phyloP scores from a whole-genome alignment of 306 rosid genomes.

The Calophaca sinica region DNA sequence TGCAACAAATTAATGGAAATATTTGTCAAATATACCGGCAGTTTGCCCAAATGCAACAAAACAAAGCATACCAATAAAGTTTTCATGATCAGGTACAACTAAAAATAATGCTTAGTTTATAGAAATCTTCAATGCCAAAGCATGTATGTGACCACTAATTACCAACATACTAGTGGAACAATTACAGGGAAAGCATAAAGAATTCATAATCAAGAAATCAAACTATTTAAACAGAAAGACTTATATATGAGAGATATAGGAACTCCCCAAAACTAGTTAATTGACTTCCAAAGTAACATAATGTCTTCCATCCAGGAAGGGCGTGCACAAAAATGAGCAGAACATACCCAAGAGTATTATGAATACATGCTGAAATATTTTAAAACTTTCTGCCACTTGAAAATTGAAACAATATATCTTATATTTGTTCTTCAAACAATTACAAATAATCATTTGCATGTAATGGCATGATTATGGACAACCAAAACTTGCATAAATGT shows the following conservation, averaged over 20 bases:
- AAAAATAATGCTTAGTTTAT: not conserved
- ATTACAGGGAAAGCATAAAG: slow-evolving; percentile 19
- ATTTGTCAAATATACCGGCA: slow-evolving; percentile 13
- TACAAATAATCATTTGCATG: slow-evolving; percentile 20
- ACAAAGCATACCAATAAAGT: not conserved
- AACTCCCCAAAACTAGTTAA: slow-evolving; percentile 19
- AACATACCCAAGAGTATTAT: slow-evolving; percentile 9
- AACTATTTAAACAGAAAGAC: slow-evolving; percentile 31
- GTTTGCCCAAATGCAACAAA: slow-evolving; percentile 31
- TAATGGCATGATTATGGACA: slow-evolving; percentile 26
- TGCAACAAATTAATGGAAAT: slow-evolving; percentile 4
- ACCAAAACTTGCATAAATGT: slow-evolving; percentile 25
- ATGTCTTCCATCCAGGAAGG: slow-evolving; percentile 10
- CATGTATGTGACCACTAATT: not conserved
- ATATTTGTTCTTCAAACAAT: no score
- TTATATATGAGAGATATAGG: slow-evolving; percentile 24
- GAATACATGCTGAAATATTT: slow-evolving; percentile 25
- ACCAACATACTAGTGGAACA: slow-evolving; percentile 33
- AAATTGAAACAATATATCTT: no score
- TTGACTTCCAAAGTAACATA: slow-evolving; percentile 20
- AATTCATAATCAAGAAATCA: slow-evolving; percentile 19
- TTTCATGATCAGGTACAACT: not conserved
- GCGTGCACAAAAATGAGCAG: not conserved
- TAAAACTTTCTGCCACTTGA: slow-evolving; percentile 6
- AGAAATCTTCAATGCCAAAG: slow-evolving; percentile 37